phyloP scores from a whole-genome alignment of 1,284 basidiomycete genomes.

The Mycena sp. region DNA sequence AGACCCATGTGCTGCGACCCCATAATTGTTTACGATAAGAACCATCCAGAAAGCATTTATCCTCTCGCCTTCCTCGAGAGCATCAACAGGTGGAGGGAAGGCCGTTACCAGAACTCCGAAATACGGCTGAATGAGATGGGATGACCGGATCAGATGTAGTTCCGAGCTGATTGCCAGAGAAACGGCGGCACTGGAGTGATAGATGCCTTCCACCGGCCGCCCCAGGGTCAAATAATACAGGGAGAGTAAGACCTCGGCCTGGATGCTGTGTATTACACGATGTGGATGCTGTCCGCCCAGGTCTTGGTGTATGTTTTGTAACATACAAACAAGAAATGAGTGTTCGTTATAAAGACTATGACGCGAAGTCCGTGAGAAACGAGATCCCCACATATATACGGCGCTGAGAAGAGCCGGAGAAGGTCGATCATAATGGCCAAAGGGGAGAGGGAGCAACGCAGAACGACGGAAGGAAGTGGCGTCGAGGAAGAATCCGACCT shows the following conservation, averaged over 20 bases:
- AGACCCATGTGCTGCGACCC: conserved; percentile 48
- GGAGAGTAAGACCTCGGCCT: conserved; percentile 57
- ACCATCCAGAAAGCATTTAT: conserved; percentile 59
- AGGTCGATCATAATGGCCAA: conserved; percentile 18
- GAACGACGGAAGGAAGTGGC: conserved; percentile 31
- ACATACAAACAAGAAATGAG: conserved; percentile 41
- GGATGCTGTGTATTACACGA: conserved; percentile 51
- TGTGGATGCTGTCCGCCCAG: conserved; percentile 44
- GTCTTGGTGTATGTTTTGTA: conserved; percentile 40
- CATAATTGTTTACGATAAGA: conserved; percentile 52
- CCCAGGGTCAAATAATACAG: conserved; percentile 54
- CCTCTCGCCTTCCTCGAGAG: conserved; percentile 50
- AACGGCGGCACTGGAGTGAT: conserved; percentile 53
- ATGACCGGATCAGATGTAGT: conserved; percentile 48
- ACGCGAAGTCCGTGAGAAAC: conserved; percentile 24
- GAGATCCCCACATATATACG: conserved; percentile 36
- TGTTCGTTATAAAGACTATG: conserved; percentile 39
- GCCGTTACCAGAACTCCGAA: conserved; percentile 4
- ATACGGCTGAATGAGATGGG: not conserved
- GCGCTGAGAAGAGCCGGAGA: conserved; percentile 24
- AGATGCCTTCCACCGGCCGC: conserved; percentile 51
- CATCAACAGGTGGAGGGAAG: conserved; percentile 33
- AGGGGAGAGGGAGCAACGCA: conserved; percentile 12
- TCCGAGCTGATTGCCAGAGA: conserved; percentile 51
- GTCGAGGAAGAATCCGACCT: conserved; percentile 55